phyloP scores from a whole-genome alignment of 306 rosid species.

The Begonia fuchsioides region DNA sequence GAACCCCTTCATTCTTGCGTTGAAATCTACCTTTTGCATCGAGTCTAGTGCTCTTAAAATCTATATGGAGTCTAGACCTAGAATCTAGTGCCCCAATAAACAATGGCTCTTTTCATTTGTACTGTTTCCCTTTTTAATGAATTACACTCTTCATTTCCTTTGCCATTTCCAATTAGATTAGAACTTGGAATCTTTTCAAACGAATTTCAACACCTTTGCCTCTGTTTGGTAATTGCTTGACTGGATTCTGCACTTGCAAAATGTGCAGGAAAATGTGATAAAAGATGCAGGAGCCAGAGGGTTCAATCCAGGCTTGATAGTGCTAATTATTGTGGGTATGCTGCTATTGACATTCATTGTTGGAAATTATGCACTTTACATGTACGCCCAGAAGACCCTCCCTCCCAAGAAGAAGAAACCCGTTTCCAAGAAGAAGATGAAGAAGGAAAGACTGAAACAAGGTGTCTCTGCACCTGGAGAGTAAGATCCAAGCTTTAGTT shows the following conservation, averaged over 20 bases:
- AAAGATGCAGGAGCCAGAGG: slow-evolving; percentile 50
- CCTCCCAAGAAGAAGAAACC: slow-evolving; percentile 90
- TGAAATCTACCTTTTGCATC: too few relatives aligned
- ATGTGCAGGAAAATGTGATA: slow-evolving; percentile 23
- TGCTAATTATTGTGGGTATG: slow-evolving; percentile 57
- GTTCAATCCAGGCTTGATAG: slow-evolving; percentile 72
- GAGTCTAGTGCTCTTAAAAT: too few relatives aligned
- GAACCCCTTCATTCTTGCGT: too few relatives aligned
- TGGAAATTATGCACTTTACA: slow-evolving; percentile 60
- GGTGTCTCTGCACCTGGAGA: slow-evolving; percentile 98
- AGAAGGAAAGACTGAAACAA: slow-evolving; percentile 84
- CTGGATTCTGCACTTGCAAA: background rate
- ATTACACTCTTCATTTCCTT: too few relatives aligned
- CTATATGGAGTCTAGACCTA: too few relatives aligned
- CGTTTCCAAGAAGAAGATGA: slow-evolving; percentile 88
- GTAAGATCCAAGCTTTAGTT: slow-evolving; percentile 11
- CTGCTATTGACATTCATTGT: slow-evolving; percentile 45
- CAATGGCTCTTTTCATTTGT: too few relatives aligned
- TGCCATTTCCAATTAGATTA: too few relatives aligned
- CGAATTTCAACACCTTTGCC: background rate
- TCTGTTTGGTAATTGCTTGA: background rate
- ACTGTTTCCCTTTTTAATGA: too few relatives aligned
- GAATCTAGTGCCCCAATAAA: too few relatives aligned
- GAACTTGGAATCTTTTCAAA: too few relatives aligned
- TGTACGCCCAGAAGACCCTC: slow-evolving; percentile 64